phyloP scores from a whole-genome alignment of 345 rosid genomes.

The Tarenaya hassleriana region DNA sequence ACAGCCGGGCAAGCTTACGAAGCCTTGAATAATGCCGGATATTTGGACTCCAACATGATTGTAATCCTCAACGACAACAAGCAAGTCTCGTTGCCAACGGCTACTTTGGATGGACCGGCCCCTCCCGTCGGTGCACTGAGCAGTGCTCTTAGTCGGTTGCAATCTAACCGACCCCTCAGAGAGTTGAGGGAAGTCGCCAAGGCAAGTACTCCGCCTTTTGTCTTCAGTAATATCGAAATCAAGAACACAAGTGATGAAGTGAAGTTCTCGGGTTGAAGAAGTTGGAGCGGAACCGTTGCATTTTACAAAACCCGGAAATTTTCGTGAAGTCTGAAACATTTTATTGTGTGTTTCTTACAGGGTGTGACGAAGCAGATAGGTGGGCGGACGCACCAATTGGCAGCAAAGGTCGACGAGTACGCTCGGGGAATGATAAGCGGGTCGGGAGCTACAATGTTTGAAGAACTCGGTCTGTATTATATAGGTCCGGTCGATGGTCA shows the following conservation, averaged over 20 bases:
- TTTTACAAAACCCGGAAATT: no score
- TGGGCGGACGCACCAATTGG: constrained; percentile 86
- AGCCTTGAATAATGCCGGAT: constrained; percentile 98
- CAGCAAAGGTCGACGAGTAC: constrained; percentile 93
- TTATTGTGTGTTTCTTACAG: constrained; percentile 35
- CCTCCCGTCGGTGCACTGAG: constrained; percentile 98
- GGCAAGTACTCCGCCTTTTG: constrained; percentile 33
- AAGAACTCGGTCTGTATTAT: constrained; percentile 92
- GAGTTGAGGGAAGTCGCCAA: constrained; percentile 97
- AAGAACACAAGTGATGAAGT: no score
- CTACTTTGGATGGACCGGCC: constrained; percentile 81
- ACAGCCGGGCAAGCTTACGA: constrained; percentile 99
- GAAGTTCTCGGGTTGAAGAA: no score
- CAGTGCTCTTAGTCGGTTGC: constrained; percentile 91
- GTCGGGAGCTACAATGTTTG: constrained; percentile 87
- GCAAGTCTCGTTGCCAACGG: constrained; percentile 95
- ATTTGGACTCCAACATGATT: constrained; percentile 93
- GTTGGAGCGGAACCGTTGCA: no score
- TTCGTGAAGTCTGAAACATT: neutral
- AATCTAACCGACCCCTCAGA: constrained; percentile 87
- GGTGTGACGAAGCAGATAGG: constrained; percentile 90
- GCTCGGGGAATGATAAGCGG: constrained; percentile 99
- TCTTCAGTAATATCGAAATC: no score
- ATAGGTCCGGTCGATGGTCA: constrained; percentile 99
- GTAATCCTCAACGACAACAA: constrained; percentile 97